These are phyloP conservation scores for Colletotrichum spaethianum DNA, from an alignment of 2,329 filamentous ascomycete species.

Conservation along the genomic window DNA sequence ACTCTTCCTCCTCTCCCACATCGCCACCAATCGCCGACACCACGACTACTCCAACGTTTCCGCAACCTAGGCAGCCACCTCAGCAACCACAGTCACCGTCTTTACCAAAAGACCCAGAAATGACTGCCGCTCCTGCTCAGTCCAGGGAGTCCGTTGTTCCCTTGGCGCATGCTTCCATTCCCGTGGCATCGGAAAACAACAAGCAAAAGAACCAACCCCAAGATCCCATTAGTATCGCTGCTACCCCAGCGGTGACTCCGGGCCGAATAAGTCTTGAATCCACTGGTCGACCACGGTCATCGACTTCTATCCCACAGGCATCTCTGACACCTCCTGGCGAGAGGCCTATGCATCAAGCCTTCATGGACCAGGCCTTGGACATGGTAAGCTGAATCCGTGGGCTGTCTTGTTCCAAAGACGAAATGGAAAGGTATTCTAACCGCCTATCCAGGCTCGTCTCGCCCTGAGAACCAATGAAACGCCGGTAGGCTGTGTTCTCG, in stretches of 20 bases:
- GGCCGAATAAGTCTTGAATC: constrained; percentile 43
- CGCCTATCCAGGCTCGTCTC: constrained; percentile 78
- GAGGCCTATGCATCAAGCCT: constrained; percentile 65
- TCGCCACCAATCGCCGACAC: constrained; percentile 6
- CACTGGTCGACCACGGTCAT: constrained; percentile 14
- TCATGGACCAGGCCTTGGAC: constrained; percentile 87
- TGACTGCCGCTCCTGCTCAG: constrained; percentile 40
- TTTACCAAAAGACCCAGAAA: constrained; percentile 31
- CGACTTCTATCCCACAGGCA: constrained; percentile 7
- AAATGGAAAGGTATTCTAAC: not conserved
- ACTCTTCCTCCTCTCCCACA: constrained; percentile 5
- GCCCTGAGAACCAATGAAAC: constrained; percentile 92
- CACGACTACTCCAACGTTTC: constrained; percentile 16
- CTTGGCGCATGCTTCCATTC: not conserved
- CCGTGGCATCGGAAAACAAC: constrained; percentile 16
- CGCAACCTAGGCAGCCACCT: constrained; percentile 30
- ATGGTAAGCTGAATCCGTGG: constrained; percentile 73
- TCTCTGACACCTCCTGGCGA: constrained; percentile 47
- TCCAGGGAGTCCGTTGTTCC: not conserved
- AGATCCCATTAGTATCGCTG: constrained; percentile 5
- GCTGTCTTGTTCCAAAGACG: constrained; percentile 6
- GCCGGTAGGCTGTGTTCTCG: constrained; percentile 95
- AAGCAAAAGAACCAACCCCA: constrained; percentile 52
- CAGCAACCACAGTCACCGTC: constrained; percentile 9
- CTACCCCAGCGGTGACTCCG: constrained; percentile 34